phyloP scores from a whole-genome alignment of 2,329 filamentous ascomycete species.

The Aspergillus terreus region DNA sequence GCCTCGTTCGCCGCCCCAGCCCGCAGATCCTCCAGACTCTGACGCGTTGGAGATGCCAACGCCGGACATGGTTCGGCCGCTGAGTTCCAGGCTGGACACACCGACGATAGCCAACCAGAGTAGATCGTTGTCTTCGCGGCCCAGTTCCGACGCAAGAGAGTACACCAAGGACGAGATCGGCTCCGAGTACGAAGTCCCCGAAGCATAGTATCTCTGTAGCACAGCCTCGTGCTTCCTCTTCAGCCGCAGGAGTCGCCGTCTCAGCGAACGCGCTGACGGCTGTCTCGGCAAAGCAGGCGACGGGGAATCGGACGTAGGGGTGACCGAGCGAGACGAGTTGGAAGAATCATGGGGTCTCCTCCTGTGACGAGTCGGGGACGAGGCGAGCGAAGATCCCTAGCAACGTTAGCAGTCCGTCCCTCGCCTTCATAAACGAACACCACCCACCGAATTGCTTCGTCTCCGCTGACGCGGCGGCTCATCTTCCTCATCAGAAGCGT shows the following conservation, averaged over 20 bases:
- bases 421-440: not conserved
- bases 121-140: conserved; percentile 92
- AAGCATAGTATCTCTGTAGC: conserved; percentile 76
- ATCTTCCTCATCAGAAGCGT: conserved; percentile 66
- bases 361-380: conserved; percentile 41
- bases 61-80: conserved; percentile 78
- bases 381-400: conserved; percentile 39
- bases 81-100: conserved; percentile 88
- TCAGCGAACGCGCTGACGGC: conserved; percentile 67
- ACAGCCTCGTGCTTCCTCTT: conserved; percentile 72
- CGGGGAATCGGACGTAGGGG: conserved; percentile 38
- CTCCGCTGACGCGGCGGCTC: conserved; percentile 74
- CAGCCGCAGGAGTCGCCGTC: conserved; percentile 69
- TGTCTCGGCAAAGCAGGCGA: conserved; percentile 48
- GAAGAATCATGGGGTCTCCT: conserved; percentile 39
- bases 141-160: conserved; percentile 88
- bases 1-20: conserved; percentile 78
- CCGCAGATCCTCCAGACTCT: conserved; percentile 54
- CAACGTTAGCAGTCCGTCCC: conserved; percentile 9
- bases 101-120: conserved; percentile 94
- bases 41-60: conserved; percentile 61
- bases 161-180: conserved; percentile 94
- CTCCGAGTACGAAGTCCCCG: conserved; percentile 88
- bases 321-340: conserved; percentile 45
- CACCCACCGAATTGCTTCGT: conserved; percentile 76